Base-by-base conservation (phyloP, 257 asterid species). In the Plectranthus barbatus region DNA sequence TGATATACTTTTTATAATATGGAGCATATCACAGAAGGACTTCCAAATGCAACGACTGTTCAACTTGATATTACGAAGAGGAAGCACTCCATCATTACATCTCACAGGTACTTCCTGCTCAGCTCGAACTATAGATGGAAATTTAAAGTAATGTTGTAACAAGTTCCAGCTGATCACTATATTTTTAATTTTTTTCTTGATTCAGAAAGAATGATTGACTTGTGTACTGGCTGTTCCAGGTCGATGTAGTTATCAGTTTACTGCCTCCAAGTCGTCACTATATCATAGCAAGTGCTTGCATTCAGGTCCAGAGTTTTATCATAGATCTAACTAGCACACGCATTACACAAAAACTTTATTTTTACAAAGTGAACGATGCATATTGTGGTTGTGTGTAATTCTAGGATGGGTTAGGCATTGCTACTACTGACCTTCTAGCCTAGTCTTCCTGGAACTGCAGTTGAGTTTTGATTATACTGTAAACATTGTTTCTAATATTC, bases 201-300 rank as follows among this genome's bases (percentile, higher is more conserved):
- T 69, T 46, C 23, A 60, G 62, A 56, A 56, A 15, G 20, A 63
- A 52, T 34, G 69, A 23, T 39, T 5, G 40, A 52, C 42, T 12
- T 33, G 29, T 62, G 64, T 70, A 49, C 60, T 60, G 56, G 41
- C 55, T 37, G 20, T 67, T 75, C 76, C 90, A 92, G 99, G 95
- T 78, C 72, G 91, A 92, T 60, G 85, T 92, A 31, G 97, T 92
- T 37, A 84, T 92, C 80, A 92, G 99, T 67, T 82, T 92, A 76
- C 85, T 92, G 64, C 99, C 99, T 58, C 85, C 97, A 26, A 86
- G 89, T 76, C 86, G 85, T 74, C 99, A 92, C 78, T 73, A 58
- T 73, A 77, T 45, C 42, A 68, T 92, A 74, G 99, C 96, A 69
- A 78, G 70, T 60, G 80, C 90, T 49, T 92, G 99, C 71, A 86